Base-by-base conservation (phyloP, 2,329 filamentous ascomycete genomes). In the Aspergillus novofumigatus region DNA sequence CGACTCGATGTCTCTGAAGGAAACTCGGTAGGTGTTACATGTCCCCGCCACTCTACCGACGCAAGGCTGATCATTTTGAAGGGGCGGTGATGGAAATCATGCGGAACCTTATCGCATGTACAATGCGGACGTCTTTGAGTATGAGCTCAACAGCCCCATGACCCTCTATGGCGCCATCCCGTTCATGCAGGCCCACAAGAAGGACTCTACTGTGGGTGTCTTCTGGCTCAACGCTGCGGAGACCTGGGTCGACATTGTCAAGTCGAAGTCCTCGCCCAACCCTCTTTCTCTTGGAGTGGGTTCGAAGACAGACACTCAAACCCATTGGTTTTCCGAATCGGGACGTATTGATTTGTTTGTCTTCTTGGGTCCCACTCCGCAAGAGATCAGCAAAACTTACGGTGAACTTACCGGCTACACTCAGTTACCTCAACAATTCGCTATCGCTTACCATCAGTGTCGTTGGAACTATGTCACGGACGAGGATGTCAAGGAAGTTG, bases 381-480 rank as follows among this genome's bases (percentile, higher is more conserved):
- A 88, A 63, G 90, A 95, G 63, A 81, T 99, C 45, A 88, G 88
- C 62, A 89, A 87, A 67, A 86, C 84, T 29, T 99, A 96, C 72
- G 87, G 88, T 60, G 91, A 96, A 72, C 84, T 99, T 49, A 99
- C 94, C 8, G 94, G 94, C 26, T 93, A 87, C 68, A 94, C 92
- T 29, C 88, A 92, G 59, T 84, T 99, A 75, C 94, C 94, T 1
- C 92, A 96, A 68, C 89, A 94, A 62, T 97, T 97, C 67, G 84
- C 93, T 1, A 86, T 99, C 64, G 94, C 86, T 11, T 97, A 97
- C 75, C 94, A 99, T 70, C 94, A 99, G 74, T 97, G 94, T 74
- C 89, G 94, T 66, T 99, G 94, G 94, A 99, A 99, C 77, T 99
- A 99, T 72, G 88, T 97, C 56, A 95, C 91, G 1, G 93, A 97